phyloP scores from a whole-genome alignment of 495 filamentous ascomycete species.

The Viridothelium virens region DNA sequence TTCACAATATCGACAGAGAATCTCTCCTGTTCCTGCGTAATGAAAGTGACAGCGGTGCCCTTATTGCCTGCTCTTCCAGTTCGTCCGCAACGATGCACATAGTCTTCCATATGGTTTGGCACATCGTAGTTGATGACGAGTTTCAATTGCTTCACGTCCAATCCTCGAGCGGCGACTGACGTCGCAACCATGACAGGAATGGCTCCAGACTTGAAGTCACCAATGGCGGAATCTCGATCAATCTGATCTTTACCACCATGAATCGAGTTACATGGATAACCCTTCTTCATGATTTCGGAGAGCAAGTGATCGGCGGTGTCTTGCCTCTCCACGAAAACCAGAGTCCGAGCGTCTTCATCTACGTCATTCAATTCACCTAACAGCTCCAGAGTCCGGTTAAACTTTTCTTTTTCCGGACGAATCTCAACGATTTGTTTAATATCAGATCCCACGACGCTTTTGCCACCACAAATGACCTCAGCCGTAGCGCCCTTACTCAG shows the following conservation, averaged over 20 bases:
- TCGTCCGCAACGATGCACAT: constrained; percentile 90
- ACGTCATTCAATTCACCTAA: constrained; percentile 79
- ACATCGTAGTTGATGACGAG: constrained; percentile 96
- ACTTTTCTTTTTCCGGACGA: constrained; percentile 73
- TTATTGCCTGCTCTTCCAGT: constrained; percentile 93
- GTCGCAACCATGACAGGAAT: constrained; percentile 89
- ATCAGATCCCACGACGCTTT: constrained; percentile 85
- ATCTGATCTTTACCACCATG: constrained; percentile 95
- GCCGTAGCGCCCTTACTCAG: constrained; percentile 61
- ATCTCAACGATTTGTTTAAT: constrained; percentile 94
- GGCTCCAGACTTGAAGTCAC: constrained; percentile 88
- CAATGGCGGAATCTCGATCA: constrained; percentile 88
- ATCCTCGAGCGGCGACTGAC: constrained; percentile 87
- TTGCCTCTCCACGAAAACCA: constrained; percentile 94
- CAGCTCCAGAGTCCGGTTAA: constrained; percentile 72
- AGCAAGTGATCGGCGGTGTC: constrained; percentile 85
- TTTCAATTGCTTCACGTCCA: constrained; percentile 95
- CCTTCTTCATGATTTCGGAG: constrained; percentile 72
- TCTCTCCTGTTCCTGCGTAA: constrained; percentile 84
- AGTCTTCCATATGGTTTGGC: constrained; percentile 95
- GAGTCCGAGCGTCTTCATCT: constrained; percentile 78
- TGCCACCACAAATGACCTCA: constrained; percentile 86
- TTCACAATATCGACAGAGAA: constrained; percentile 86
- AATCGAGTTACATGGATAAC: constrained; percentile 92
- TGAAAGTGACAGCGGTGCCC: constrained; percentile 89